These are phyloP conservation scores for Aspergillus diversus DNA, from an alignment of 495 filamentous ascomycete species.

Conservation along the genomic window DNA sequence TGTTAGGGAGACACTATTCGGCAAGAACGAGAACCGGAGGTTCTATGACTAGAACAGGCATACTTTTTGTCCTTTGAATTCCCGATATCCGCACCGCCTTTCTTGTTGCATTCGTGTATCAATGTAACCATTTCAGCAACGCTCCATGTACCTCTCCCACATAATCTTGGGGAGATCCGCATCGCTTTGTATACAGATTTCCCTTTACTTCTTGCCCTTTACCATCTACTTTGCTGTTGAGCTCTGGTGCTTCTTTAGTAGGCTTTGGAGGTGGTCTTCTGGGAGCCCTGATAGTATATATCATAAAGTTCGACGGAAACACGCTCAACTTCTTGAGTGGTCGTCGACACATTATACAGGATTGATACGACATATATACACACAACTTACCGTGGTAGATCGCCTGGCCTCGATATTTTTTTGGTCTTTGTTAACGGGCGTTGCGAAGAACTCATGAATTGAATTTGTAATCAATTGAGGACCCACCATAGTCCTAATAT, in stretches of 20 bases:
- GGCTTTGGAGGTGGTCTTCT: background rate
- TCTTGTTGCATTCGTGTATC: conserved; percentile 23
- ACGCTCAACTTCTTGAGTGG: background rate
- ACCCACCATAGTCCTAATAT: background rate
- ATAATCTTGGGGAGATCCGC: conserved; percentile 24
- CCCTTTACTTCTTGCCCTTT: conserved; percentile 31
- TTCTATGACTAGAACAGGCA: conserved; percentile 76
- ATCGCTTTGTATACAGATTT: conserved; percentile 24
- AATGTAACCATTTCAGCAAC: conserved; percentile 23
- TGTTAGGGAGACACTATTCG: conserved; percentile 84
- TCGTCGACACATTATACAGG: background rate
- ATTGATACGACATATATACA: background rate
- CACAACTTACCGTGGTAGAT: background rate
- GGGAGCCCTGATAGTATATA: background rate
- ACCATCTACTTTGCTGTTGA: background rate
- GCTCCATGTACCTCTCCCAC: conserved; percentile 7
- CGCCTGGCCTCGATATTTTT: background rate
- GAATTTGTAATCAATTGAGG: background rate
- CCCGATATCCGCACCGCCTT: conserved; percentile 4
- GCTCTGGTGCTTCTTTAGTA: background rate
- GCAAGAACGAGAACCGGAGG: conserved; percentile 87
- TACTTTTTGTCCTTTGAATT: conserved; percentile 19
- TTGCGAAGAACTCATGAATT: background rate
- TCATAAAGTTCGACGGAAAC: background rate
- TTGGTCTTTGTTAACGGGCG: background rate